Evolutionary conservation across 345 rosid species (phyloP), one percentile per base, ranked within the genome.

Genomic region (Arabidopsis suecica): DNA sequence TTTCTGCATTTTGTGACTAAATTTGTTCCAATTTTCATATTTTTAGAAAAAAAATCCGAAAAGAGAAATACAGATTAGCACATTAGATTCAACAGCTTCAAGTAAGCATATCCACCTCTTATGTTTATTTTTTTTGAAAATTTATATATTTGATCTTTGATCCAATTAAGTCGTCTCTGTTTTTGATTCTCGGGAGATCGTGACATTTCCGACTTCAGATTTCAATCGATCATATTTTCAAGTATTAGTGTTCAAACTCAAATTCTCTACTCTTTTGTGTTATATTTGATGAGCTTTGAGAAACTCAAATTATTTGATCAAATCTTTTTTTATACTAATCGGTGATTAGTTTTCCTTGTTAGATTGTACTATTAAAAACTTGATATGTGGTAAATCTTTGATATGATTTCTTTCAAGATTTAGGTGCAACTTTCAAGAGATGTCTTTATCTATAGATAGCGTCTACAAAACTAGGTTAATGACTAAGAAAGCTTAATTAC

Each of bases 101-200:
- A 20, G 76, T 72, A 62, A 72, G 76, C 36, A 30, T 8, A 8
- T 48, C 22, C 16, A 50, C 55, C 49, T 28, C 9, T n/a, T 32
- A 32, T 30, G 20, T 2, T 32, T 10, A 3, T 56, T 32, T 51
- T 23, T 2, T 54, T 28, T 28, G 1, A 3, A 23, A 5, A 5
- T 0, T 44, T 13, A n/a, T 45, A 45, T 45, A 14, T 14, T 28
- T 64, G 23, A 51, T 23, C 25, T 14, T 28, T 64, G 23, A 51
- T 23, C 25, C 47, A 20, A 20, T 20, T 20, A 58, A 69, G 45
- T 47, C 30, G 48, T 34, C 16, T 47, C 12, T 70, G 12, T 66
- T 41, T 7, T 61, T 14, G 18, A 23, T 28, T 6, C 3, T 60
- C 16, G 2, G 16, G 16, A 59, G 47, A 49, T 66, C 34, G 14